These are phyloP conservation scores for Boletus sensibilis DNA, from an alignment of 768 basidiomycete genomes.

Conservation along the genomic window DNA sequence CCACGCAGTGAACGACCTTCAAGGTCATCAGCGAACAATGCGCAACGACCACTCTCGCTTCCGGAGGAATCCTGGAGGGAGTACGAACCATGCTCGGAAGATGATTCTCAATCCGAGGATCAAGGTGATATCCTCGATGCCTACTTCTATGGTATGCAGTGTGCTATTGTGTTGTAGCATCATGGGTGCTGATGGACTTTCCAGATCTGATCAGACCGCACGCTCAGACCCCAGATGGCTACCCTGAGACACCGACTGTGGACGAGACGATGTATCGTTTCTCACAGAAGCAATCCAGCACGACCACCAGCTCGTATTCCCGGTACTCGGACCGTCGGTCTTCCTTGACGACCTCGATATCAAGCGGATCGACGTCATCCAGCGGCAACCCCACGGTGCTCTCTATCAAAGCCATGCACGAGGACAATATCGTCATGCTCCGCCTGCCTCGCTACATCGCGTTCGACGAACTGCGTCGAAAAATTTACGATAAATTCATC, in stretches of 20 bases:
- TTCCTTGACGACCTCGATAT: slow-evolving; percentile 34
- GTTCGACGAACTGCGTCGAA: slow-evolving; percentile 54
- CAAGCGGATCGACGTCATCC: slow-evolving; percentile 38
- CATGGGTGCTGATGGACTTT: slow-evolving; percentile 1
- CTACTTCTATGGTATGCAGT: slow-evolving; percentile 39
- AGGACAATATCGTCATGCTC: slow-evolving; percentile 61
- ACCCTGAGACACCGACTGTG: slow-evolving; percentile 22
- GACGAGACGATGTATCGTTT: slow-evolving; percentile 12
- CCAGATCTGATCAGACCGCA: slow-evolving; percentile 25
- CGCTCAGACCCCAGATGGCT: slow-evolving; percentile 8
- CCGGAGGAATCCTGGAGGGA: slow-evolving; percentile 18
- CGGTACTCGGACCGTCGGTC: slow-evolving; percentile 22
- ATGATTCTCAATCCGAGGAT: slow-evolving; percentile 25
- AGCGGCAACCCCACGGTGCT: slow-evolving; percentile 33
- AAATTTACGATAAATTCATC: slow-evolving; percentile 66
- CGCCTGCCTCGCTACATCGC: slow-evolving; percentile 47
- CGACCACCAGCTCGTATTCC: slow-evolving; percentile 7
- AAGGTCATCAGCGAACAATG: slow-evolving; percentile 9
- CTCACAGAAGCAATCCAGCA: slow-evolving; percentile 6
- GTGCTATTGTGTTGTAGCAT: background rate
- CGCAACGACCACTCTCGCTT: slow-evolving; percentile 15
- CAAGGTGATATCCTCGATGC: slow-evolving; percentile 42
- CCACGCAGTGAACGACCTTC: slow-evolving; percentile 34
- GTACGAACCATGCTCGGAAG: slow-evolving; percentile 23
- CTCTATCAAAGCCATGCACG: slow-evolving; percentile 63